A percentile compares a stretch with the other conserved stretches of the same genome.
Evolutionary conservation across 176 grass and related monocot species (phyloP).

Genomic region (Juncus effusus): DNA sequence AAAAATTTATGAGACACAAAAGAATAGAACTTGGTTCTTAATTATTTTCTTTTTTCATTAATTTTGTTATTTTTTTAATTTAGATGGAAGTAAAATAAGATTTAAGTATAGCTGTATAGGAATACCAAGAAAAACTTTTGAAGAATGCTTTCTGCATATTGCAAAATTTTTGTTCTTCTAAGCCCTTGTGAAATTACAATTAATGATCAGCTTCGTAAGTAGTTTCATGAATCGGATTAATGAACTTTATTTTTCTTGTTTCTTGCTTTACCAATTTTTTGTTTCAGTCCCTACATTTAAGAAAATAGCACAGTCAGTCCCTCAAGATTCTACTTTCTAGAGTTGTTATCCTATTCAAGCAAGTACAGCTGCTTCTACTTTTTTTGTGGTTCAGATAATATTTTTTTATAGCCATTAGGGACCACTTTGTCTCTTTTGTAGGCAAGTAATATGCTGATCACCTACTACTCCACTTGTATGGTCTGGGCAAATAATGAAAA

Average conservation of each 20-base stretch:
- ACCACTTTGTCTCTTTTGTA: slow-evolving; percentile 3
- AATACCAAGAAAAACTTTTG: too few relatives aligned
- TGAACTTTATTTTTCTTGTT: too few relatives aligned
- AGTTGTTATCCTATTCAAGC: slow-evolving; percentile 6
- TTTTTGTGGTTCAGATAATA: background rate
- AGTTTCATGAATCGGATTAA: too few relatives aligned
- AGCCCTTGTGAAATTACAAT: too few relatives aligned
- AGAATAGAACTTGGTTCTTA: background rate
- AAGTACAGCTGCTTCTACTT: slow-evolving; percentile 1
- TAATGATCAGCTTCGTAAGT: too few relatives aligned
- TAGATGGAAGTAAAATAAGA: background rate
- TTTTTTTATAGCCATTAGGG: background rate
- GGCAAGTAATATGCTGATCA: background rate
- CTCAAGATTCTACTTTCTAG: background rate
- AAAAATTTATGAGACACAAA: background rate
- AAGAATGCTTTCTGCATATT: too few relatives aligned
- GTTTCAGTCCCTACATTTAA: background rate
- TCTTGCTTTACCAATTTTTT: background rate
- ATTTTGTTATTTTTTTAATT: background rate
- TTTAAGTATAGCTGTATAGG: too few relatives aligned
- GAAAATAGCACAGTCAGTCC: background rate
- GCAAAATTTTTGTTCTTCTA: too few relatives aligned
- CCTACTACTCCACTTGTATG: background rate
- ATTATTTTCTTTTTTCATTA: background rate
- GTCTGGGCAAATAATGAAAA: slow-evolving; percentile 3